phyloP scores from a whole-genome alignment of 768 basidiomycete species.

The Hemileccinum rubropunctum region DNA sequence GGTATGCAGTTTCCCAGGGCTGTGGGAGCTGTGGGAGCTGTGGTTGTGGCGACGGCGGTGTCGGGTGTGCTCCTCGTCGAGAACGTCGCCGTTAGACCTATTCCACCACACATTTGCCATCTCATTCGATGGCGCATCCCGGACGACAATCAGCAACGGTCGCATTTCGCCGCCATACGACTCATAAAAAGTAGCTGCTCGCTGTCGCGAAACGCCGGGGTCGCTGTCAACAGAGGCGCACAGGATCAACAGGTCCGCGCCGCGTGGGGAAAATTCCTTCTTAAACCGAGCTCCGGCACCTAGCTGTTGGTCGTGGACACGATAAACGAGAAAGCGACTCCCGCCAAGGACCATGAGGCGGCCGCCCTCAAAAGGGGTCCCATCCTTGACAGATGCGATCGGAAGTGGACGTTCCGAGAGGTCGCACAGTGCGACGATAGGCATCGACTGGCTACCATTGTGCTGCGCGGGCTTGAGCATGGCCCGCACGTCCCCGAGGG shows the following conservation, averaged over 20 bases:
- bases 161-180: conserved; percentile 28
- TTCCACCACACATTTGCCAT: conserved; percentile 23
- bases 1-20: conserved; percentile 11
- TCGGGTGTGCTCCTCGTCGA: no score
- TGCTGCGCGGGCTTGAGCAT: conserved; percentile 14
- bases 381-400: conserved; percentile 10
- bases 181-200: conserved; percentile 14
- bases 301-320: conserved; percentile 20
- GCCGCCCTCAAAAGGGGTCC: conserved; percentile 17
- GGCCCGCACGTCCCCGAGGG: conserved; percentile 24
- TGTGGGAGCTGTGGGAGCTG: no score
- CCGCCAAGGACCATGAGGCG: conserved; percentile 19
- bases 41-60: no score
- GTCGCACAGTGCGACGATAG: conserved; percentile 25
- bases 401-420: conserved; percentile 6
- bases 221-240: conserved; percentile 14
- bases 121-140: conserved; percentile 19
- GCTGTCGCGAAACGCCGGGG: conserved; percentile 4
- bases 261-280: conserved; percentile 21
- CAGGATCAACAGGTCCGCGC: conserved; percentile 28
- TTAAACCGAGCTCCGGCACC: conserved; percentile 23
- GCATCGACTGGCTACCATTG: conserved; percentile 6
- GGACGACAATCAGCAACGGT: conserved; percentile 24
- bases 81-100: conserved; percentile 2
- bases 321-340: conserved; percentile 16